Percentiles rank a stretch among this genome's conserved stretches.
Evolutionary conservation across 495 filamentous ascomycete species (phyloP).

Genomic region (Oleoguttula mirabilis): DNA sequence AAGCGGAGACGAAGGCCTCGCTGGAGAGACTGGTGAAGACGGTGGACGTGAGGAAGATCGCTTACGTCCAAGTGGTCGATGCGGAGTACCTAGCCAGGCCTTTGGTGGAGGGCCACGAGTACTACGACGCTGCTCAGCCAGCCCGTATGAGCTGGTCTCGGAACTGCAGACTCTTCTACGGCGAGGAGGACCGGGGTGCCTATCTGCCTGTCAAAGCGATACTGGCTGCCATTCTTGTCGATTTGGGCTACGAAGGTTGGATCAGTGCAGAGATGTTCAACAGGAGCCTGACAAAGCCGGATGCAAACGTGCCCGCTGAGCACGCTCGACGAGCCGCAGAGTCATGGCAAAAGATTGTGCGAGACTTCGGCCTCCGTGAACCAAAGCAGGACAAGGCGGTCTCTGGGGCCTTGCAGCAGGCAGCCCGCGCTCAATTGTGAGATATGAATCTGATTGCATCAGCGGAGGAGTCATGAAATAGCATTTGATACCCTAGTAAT

Average conservation of each 20-base stretch:
- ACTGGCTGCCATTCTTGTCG: conserved; percentile 47
- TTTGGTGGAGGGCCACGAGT: conserved; percentile 50
- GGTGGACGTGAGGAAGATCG: conserved; percentile 57
- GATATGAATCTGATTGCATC: neutral
- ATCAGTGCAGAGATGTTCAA: conserved; percentile 73
- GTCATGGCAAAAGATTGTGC: conserved; percentile 50
- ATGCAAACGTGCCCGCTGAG: conserved; percentile 42
- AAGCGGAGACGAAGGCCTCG: conserved; percentile 43
- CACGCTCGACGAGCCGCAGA: conserved; percentile 52
- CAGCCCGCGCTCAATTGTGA: neutral
- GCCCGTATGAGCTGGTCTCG: conserved; percentile 70
- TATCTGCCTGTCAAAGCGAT: conserved; percentile 61
- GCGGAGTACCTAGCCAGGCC: conserved; percentile 51
- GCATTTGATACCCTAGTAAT: too few relatives aligned
- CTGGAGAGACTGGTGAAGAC: conserved; percentile 43
- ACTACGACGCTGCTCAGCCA: conserved; percentile 50
- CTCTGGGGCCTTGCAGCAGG: neutral
- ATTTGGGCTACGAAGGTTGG: conserved; percentile 60
- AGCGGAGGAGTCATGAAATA: too few relatives aligned
- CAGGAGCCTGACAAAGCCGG: conserved; percentile 44
- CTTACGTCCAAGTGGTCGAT: conserved; percentile 71
- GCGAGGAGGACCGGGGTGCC: conserved; percentile 55
- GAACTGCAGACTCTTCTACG: conserved; percentile 65
- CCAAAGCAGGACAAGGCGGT: neutral
- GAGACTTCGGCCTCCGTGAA: conserved; percentile 35